Evolutionary conservation across 352 stramenopile genomes (phyloP), one percentile per base, ranked within the genome.

Genomic region (Phytophthora cajani): DNA sequence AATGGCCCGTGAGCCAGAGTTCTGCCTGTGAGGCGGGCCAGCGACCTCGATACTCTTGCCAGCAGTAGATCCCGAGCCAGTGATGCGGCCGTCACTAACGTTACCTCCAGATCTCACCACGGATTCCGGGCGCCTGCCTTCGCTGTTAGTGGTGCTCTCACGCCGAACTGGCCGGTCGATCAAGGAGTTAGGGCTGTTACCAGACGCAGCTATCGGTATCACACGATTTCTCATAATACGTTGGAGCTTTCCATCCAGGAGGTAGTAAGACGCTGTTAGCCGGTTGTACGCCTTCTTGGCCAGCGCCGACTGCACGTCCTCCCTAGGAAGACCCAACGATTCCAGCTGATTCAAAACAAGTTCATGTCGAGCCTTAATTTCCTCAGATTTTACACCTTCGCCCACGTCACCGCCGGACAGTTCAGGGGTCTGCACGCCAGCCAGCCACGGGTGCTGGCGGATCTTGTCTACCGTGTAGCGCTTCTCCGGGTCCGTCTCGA

Each of bases 401-500:
- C 33, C 38, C 32, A 61, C 23, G 12, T 66, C 60, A 21, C 62
- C 56, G 3, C 44, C 62, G 0, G 63, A 49, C 3, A 73, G 21
- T 38, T 72, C 63, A 11, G 65, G 60, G 6, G 56, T 69, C 49
- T 69, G 36, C 6, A 87, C 74, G 0, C 75, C 73, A 27, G 70
- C 79, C 36, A 94, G 88, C 92, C 92, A 97, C 38, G 86, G 77
- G 44, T 98, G 92, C 32, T 88, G 69, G 4, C 83, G 83, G 59
- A 97, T 97, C 32, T 91, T 80, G 21, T 88, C 79, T 16, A 94
- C 80, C 7, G 78, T 85, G 61, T 85, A 81, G 38, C 92, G 84
- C 67, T 89, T 94, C 16, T 88, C 78, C 2, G 92, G 92, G 55
- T 97, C 82, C 2, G 81, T 94, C 67, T 95, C 88, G 5, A 98